These are phyloP conservation scores for Peronospora destructor DNA, from an alignment of 352 stramenopile genomes.

Conservation along the genomic window DNA sequence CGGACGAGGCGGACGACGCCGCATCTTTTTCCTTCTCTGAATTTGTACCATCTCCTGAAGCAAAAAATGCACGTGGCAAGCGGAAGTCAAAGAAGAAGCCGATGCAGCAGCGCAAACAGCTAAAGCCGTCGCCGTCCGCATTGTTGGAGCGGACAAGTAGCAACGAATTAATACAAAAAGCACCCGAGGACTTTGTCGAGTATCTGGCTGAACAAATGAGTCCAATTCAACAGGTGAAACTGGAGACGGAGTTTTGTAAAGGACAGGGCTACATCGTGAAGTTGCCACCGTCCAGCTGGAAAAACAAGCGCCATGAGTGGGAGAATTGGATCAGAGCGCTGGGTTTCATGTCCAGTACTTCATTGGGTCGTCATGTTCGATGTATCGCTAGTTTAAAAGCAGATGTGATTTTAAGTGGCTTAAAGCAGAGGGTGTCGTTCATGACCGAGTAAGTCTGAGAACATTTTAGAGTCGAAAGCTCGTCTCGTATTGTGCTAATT, in stretches of 20 bases:
- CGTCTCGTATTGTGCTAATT: conserved; percentile 4
- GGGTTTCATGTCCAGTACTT: conserved; percentile 40
- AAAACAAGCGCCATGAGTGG: conserved; percentile 25
- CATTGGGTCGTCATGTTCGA: conserved; percentile 33
- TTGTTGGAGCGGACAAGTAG: conserved; percentile 18
- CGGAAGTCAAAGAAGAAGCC: conserved; percentile 10
- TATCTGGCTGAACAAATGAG: conserved; percentile 54
- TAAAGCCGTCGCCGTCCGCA: conserved; percentile 4
- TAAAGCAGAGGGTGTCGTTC: conserved; percentile 30
- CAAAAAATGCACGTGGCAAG: conserved; percentile 11
- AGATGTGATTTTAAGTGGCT: conserved; percentile 46
- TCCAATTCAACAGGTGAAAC: conserved; percentile 36
- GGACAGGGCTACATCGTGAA: conserved; percentile 57
- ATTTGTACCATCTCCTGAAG: conserved; percentile 8
- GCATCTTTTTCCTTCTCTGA: conserved; percentile 7
- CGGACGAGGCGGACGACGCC: conserved; percentile 28
- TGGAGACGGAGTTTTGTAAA: conserved; percentile 42
- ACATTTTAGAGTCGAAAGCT: background rate
- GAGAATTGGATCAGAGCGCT: conserved; percentile 40
- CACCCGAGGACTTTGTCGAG: conserved; percentile 41
- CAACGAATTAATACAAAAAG: conserved; percentile 40
- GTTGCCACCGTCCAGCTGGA: conserved; percentile 25
- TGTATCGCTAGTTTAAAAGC: conserved; percentile 54
- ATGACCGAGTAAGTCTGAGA: conserved; percentile 12
- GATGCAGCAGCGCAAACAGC: conserved; percentile 15